These are phyloP conservation scores for Cladosporium velox DNA, from an alignment of 2,329 filamentous ascomycete species.

Conservation along the genomic window DNA sequence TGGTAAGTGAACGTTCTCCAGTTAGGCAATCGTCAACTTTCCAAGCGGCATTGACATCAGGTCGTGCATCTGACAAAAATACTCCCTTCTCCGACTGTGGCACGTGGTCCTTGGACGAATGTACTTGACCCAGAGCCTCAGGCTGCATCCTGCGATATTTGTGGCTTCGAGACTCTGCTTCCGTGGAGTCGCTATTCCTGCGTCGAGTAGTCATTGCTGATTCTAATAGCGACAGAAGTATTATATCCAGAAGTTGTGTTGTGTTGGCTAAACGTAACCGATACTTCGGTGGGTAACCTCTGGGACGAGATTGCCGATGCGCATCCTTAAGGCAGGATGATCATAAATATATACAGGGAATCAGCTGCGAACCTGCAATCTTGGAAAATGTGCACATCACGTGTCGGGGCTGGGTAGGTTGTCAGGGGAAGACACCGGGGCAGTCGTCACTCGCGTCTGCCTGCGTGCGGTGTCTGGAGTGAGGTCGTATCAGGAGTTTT, in stretches of 20 bases:
- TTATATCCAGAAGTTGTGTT: not conserved
- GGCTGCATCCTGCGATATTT: not conserved
- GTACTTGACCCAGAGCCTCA: not conserved
- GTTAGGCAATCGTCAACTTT: not conserved
- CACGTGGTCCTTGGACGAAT: not conserved
- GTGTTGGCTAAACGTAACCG: not conserved
- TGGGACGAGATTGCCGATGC: not conserved
- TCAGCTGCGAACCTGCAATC: not conserved
- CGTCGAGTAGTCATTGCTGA: not conserved
- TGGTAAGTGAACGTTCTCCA: not conserved
- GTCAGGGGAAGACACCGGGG: not conserved
- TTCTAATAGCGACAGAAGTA: not conserved
- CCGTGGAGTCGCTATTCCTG: not conserved
- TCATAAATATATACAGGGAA: not conserved
- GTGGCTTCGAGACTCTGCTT: not conserved
- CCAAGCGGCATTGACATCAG: not conserved
- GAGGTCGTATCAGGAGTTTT: slow-evolving; percentile 8
- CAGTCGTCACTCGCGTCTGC: not conserved
- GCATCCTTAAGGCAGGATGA: not conserved
- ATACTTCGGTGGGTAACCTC: not conserved
- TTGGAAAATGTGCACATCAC: not conserved
- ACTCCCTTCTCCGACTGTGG: not conserved
- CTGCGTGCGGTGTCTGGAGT: not conserved
- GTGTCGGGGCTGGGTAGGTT: not conserved
- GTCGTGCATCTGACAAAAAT: not conserved